Percentiles rank a stretch among this genome's conserved stretches.
phyloP scores from a whole-genome alignment of 2,329 filamentous ascomycete genomes.

The Pseudogymnoascus sp. region DNA sequence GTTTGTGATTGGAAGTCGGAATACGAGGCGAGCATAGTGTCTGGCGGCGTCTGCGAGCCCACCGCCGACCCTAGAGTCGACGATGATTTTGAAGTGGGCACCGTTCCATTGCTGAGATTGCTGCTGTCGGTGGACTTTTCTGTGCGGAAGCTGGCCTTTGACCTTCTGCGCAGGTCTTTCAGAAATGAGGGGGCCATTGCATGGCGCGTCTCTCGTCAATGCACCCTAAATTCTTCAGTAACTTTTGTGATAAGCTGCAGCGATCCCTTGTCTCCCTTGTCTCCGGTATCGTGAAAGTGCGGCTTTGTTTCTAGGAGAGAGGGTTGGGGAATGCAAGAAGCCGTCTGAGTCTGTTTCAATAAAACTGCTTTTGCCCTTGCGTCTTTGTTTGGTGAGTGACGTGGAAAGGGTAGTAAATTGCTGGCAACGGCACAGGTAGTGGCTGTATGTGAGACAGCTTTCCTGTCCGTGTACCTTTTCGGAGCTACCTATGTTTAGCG shows the following conservation, averaged over 20 bases:
- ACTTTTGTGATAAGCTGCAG: background rate
- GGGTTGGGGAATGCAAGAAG: background rate
- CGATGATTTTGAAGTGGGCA: constrained; percentile 54
- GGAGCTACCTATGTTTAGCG: constrained; percentile 4
- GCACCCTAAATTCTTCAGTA: background rate
- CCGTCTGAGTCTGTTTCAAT: background rate
- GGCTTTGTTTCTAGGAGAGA: background rate
- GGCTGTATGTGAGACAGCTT: background rate
- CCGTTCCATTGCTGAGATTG: constrained; percentile 48
- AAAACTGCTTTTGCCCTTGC: background rate
- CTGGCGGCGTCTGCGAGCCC: constrained; percentile 67
- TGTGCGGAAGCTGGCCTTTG: constrained; percentile 63
- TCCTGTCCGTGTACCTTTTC: background rate
- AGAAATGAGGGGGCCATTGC: constrained; percentile 58
- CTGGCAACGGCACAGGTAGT: background rate
- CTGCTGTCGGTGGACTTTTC: constrained; percentile 54
- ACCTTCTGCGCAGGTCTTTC: constrained; percentile 68
- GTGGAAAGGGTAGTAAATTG: background rate
- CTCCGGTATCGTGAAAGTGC: background rate
- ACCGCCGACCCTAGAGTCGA: constrained; percentile 51
- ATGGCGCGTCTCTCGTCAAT: background rate
- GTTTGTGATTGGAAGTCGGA: constrained; percentile 54
- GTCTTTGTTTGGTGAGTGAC: background rate
- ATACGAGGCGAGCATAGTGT: constrained; percentile 58
- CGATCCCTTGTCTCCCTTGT: background rate